Evolutionary conservation across 1,284 basidiomycete genomes (phyloP).

Genomic region (Pascua guehoae): DNA sequence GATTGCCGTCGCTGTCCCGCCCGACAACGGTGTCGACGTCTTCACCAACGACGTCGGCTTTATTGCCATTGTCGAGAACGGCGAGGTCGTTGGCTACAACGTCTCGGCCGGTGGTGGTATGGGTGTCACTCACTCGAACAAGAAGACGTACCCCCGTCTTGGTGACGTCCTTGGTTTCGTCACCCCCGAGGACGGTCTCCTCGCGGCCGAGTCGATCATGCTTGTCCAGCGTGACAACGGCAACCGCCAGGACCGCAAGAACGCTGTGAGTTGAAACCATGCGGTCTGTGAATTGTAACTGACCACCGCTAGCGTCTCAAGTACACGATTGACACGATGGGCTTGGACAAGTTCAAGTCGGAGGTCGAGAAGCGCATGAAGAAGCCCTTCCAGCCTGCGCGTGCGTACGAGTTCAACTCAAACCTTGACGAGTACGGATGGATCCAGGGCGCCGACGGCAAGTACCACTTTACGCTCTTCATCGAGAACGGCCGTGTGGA

Average conservation of each 20-base stretch:
- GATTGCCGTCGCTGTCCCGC: slow-evolving; percentile 92
- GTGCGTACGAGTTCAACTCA: slow-evolving; percentile 75
- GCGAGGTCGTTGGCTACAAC: slow-evolving; percentile 80
- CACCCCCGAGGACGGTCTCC: slow-evolving; percentile 76
- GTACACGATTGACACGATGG: slow-evolving; percentile 96
- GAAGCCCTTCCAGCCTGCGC: slow-evolving; percentile 68
- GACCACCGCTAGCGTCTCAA: slow-evolving; percentile 61
- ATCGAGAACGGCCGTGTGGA: slow-evolving; percentile 97
- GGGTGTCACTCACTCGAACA: slow-evolving; percentile 98
- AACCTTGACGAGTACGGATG: slow-evolving; percentile 96
- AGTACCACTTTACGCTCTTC: slow-evolving; percentile 88
- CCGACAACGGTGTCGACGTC: slow-evolving; percentile 93
- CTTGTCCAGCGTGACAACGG: slow-evolving; percentile 92
- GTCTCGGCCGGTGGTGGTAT: slow-evolving; percentile 92
- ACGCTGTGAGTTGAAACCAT: slow-evolving; percentile 55
- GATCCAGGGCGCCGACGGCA: slow-evolving; percentile 80
- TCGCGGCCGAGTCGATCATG: slow-evolving; percentile 90
- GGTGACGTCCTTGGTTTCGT: slow-evolving; percentile 91
- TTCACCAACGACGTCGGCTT: slow-evolving; percentile 95
- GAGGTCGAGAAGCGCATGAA: slow-evolving; percentile 89
- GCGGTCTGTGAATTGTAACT: background rate
- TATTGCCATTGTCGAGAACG: slow-evolving; percentile 81
- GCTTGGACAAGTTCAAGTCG: slow-evolving; percentile 74
- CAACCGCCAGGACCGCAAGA: slow-evolving; percentile 76
- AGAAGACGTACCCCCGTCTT: slow-evolving; percentile 94